Evolutionary conservation across 1,284 basidiomycete species (phyloP), one percentile per base, ranked within the genome.

Genomic region (Austroboletus olivaceoglutinosus): DNA sequence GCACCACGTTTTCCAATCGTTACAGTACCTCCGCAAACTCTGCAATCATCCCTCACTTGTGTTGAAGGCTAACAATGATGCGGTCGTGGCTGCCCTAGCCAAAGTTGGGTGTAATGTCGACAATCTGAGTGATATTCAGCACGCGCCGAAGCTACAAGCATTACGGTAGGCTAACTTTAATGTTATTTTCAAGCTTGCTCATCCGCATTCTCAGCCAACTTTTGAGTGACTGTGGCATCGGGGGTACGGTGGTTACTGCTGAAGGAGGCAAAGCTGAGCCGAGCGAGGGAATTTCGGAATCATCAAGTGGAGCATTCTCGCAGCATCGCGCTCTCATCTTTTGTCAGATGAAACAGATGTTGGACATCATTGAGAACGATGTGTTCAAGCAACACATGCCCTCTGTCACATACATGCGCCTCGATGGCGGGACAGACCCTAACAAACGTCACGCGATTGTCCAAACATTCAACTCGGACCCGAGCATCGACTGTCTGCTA

Each of bases 281-380:
- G 5, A 76, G 75, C 23, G 84, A 89, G 54, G 72, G 77, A 0
- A 74, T 82, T 39, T 69, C 81, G 19, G 80, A 68, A 38, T 48
- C 85, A 3, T 69, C 78, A 0, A 73, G 73, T 29, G 80, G 80
- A 11, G 74, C 79, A 30, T 89, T 95, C 62, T 91, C 93, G 16
- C 94, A 97, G 63, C 97, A 99, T 68, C 92, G 97, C 31, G 95
- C 98, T 43, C 82, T 99, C 58, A 96, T 99, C 67, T 99, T 99
- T 74, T 99, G 96, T 67, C 97, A 99, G 73, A 91, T 98, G 82
- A 97, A 97, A 68, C 91, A 94, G 66, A 99, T 99, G 97, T 81
- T 99, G 40, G 93, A 99, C 69, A 90, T 99, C 65, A 97, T 99
- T 64, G 95, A 99, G 73, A 85, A 78, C 13, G 92, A 98, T 64